Conservation (phyloP, 1,139 yeast genomes). For the Meyerozyma athensensis region DNA sequence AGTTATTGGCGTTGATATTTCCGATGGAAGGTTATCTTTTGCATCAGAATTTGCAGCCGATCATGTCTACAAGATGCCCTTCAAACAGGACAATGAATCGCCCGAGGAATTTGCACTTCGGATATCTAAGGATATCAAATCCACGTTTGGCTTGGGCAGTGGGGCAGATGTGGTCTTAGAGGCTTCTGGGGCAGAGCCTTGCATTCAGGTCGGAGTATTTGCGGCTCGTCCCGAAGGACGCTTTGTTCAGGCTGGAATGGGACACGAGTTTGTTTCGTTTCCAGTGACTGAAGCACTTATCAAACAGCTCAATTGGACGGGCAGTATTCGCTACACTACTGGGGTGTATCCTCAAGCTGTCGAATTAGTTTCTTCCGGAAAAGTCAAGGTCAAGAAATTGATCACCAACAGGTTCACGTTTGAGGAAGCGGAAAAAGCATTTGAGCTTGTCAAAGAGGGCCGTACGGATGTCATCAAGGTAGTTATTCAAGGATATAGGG, state of each 20-base stretch:
- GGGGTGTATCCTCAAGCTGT: conserved; percentile 4
- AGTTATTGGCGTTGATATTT: conserved; percentile 3
- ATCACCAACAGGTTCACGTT: conserved; percentile 6
- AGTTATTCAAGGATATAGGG: conserved; percentile 2
- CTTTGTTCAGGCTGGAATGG: conserved; percentile 4
- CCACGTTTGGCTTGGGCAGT: neutral
- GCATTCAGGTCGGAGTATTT: conserved; percentile 4
- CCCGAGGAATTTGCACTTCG: conserved; percentile 2
- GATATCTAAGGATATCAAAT: neutral
- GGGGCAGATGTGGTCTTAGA: conserved; percentile 4
- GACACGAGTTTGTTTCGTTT: conserved; percentile 4
- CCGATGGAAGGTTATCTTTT: conserved; percentile 3
- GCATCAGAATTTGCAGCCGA: conserved; percentile 3
- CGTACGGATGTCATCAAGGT: conserved; percentile 5
- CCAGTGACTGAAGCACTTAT: conserved; percentile 5
- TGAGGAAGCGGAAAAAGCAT: conserved; percentile 4
- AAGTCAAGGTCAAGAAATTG: conserved; percentile 4
- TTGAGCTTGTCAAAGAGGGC: conserved; percentile 4
- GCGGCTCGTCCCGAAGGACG: conserved; percentile 1
- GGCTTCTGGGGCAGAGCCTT: conserved; percentile 5
- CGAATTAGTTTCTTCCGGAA: conserved; percentile 4
- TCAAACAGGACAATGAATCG: neutral
- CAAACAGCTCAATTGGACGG: conserved; percentile 4
- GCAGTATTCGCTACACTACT: conserved; percentile 3
- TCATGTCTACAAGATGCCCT: conserved; percentile 4